phyloP scores from a whole-genome alignment of 768 basidiomycete genomes.

The Coprinopsis sp. region DNA sequence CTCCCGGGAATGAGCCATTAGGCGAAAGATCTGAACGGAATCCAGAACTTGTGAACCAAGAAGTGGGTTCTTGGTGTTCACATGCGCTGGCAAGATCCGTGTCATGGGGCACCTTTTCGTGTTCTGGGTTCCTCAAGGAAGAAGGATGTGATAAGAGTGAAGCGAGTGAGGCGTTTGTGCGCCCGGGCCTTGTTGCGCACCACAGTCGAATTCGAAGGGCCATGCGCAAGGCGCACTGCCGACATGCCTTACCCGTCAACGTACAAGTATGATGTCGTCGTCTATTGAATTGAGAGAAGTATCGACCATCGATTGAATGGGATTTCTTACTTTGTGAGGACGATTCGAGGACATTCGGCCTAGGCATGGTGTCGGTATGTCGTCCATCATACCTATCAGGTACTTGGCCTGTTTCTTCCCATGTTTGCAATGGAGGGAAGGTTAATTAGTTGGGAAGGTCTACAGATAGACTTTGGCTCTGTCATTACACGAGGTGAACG shows the following conservation, averaged over 20 bases:
- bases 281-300: not conserved
- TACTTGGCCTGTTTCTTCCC: too few species aligned
- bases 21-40: not conserved
- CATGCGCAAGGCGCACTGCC: too few species aligned
- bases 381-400: too few species aligned
- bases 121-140: not conserved
- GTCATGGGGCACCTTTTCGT: constrained; percentile 3
- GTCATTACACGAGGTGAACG: too few species aligned
- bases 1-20: too few species aligned
- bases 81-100: constrained; percentile 7
- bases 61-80: not conserved
- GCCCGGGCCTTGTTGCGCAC: not conserved
- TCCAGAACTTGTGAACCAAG: constrained; percentile 1
- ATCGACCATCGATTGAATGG: not conserved
- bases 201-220: too few species aligned
- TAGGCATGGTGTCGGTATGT: constrained; percentile 3
- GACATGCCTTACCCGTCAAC: not conserved
- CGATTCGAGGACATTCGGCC: not conserved
- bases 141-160: not conserved
- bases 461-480: too few species aligned
- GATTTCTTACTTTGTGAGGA: not conserved
- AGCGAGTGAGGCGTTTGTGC: not conserved
- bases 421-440: too few species aligned
- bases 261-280: not conserved
- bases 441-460: too few species aligned